Base-by-base conservation (phyloP, 2,329 filamentous ascomycete genomes). In the Acrodontium crateriforme region DNA sequence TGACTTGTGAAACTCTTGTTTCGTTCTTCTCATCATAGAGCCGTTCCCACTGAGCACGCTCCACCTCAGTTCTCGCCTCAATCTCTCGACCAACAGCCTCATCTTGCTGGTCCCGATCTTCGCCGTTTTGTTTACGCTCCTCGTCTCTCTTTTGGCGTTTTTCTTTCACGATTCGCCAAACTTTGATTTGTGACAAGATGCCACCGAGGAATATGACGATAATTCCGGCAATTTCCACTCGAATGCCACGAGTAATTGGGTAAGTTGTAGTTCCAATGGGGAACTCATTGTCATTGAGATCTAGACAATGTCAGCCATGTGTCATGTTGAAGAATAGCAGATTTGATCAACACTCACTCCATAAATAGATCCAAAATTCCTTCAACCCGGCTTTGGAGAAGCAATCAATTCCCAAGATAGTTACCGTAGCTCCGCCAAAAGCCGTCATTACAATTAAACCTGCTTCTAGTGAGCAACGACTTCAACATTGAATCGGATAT, bases 321-420 rank as follows among this genome's bases (percentile, higher is more conserved):
- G 17, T 22, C 8, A 8, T 12, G n/a, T n/a, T 12, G n/a, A n/a
- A n/a, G n/a, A n/a, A n/a, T 19, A 12, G n/a, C 11, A 24, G 14
- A 11, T 16, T 31, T 14, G n/a, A 18, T 15, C 15, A 15, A 30
- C 24, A 50, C 65, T 53, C 50, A 71, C 68, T 61, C 87, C 87
- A 95, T 19, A 92, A 65, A 50, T 91, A 95, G 5, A 82, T 68
- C 87, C 87, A 95, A 42, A 94, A 94, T 52, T 95, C 87, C 53
- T 93, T 94, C 43, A 92, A 60, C 0, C 87, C 87, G n/a, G 84
- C 83, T 37, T 74, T 66, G 45, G 76, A 87, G 44, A 87, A 91
- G 53, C 83, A 92, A 51, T 95, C 87, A 32, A 95, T 79, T 2
- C 87, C 87, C 2, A 95, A 56, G 9, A 92, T 69, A 1, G 78